Conservation (phyloP, 176 grass and related monocot genomes). For the Rhynchospora pubera region DNA sequence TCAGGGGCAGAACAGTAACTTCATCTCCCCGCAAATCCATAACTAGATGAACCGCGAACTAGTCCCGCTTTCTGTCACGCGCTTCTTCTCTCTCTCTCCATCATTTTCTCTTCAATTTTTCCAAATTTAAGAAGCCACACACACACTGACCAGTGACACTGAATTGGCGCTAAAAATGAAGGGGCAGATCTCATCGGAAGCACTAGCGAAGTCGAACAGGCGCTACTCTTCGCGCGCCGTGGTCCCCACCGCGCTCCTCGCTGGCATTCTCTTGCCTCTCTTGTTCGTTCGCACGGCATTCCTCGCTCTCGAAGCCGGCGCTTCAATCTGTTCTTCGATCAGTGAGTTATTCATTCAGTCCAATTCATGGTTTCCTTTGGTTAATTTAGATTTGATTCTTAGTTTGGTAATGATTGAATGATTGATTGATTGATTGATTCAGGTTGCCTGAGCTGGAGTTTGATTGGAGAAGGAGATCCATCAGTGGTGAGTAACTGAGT, state of each 20-base stretch:
- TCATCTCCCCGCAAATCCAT: neutral
- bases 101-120: neutral
- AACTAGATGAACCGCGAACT: neutral
- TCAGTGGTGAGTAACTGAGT: conserved; percentile 45
- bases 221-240: conserved; percentile 40
- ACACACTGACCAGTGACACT: neutral
- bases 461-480: conserved; percentile 46
- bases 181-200: conserved; percentile 39
- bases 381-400: neutral
- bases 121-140: neutral
- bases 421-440: neutral
- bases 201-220: conserved; percentile 30
- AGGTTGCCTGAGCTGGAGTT: conserved; percentile 79
- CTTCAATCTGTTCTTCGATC: conserved; percentile 58
- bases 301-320: conserved; percentile 67
- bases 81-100: neutral
- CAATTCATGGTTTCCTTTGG: neutral
- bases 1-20: conserved; percentile 1
- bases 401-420: neutral
- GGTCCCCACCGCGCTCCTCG: conserved; percentile 50
- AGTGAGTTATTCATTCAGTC: conserved; percentile 11
- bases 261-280: conserved; percentile 53
- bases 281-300: conserved; percentile 61
- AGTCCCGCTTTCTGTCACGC: neutral
- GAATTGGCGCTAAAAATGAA: conserved; percentile 24